Evolutionary conservation across 148 eudicot genomes (phyloP).

Genomic region (Rhododendron kiyosumense): DNA sequence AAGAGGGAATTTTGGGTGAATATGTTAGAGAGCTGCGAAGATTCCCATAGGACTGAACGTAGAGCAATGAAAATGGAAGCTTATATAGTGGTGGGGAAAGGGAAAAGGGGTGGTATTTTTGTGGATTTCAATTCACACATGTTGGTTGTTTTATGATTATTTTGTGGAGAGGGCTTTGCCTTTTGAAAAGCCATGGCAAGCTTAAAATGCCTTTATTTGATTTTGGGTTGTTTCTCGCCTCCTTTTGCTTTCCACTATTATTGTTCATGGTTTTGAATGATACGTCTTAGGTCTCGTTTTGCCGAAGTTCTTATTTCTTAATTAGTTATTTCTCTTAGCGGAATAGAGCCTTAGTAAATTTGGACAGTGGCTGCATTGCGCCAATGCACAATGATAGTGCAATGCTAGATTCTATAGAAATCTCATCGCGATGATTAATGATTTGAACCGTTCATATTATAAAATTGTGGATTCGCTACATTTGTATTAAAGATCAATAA

Average conservation of each 20-base stretch:
- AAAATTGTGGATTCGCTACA: too few relatives aligned
- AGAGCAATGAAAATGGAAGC: background rate
- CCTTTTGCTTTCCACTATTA: conserved; percentile 1
- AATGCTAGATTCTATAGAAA: background rate
- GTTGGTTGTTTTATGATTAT: background rate
- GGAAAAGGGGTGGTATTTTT: background rate
- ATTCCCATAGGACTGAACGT: background rate
- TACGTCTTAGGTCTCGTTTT: background rate
- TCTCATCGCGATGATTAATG: background rate
- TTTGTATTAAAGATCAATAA: too few relatives aligned
- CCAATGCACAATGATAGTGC: background rate
- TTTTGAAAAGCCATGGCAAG: conserved; percentile 7
- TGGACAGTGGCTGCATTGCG: background rate
- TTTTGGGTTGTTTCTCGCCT: background rate
- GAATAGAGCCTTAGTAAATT: background rate
- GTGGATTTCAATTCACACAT: conserved; percentile 3
- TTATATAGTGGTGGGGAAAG: conserved; percentile 3
- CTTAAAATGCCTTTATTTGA: background rate
- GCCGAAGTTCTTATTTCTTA: too few relatives aligned
- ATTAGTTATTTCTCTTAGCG: too few relatives aligned
- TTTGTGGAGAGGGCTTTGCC: background rate
- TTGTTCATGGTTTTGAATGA: background rate
- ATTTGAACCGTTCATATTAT: background rate
- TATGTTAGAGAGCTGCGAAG: background rate
- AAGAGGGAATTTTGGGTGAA: background rate